phyloP scores from a whole-genome alignment of 73 alveolate species.

The Paramecium caudatum region DNA sequence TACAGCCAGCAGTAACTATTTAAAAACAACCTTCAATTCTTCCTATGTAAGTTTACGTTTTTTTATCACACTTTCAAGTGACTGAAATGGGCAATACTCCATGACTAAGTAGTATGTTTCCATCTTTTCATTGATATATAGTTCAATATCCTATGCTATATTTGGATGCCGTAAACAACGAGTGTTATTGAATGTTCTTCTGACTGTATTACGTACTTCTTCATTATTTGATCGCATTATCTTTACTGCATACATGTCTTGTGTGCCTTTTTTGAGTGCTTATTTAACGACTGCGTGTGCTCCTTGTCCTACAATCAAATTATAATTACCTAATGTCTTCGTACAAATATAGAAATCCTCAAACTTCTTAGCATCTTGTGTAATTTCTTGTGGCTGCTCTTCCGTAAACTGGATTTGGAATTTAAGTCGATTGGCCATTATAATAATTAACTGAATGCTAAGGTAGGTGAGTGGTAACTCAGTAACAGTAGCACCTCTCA shows the following conservation, averaged over 20 bases:
- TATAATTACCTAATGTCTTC: not conserved
- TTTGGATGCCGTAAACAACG: constrained; percentile 63
- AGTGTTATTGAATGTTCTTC: constrained; percentile 66
- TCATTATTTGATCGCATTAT: constrained; percentile 67
- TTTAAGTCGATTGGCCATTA: constrained; percentile 37
- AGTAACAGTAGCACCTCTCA: not conserved
- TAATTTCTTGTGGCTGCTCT: not conserved
- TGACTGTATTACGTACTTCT: constrained; percentile 65
- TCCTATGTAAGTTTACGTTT: constrained; percentile 33
- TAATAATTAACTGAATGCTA: constrained; percentile 29
- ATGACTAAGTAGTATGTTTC: constrained; percentile 68
- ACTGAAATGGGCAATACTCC: constrained; percentile 70
- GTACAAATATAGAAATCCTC: not conserved
- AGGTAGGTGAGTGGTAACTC: not conserved
- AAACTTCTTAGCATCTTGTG: not conserved
- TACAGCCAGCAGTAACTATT: constrained; percentile 47
- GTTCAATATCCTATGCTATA: constrained; percentile 55
- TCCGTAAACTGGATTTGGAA: not conserved
- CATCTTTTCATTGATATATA: constrained; percentile 62
- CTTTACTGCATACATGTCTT: constrained; percentile 69
- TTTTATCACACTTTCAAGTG: constrained; percentile 58
- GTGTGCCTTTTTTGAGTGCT: constrained; percentile 52
- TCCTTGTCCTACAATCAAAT: constrained; percentile 43
- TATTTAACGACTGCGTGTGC: constrained; percentile 65
- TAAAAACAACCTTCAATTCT: constrained; percentile 13